phyloP scores from a whole-genome alignment of 345 rosid genomes.

The Eucalyptus regnans region DNA sequence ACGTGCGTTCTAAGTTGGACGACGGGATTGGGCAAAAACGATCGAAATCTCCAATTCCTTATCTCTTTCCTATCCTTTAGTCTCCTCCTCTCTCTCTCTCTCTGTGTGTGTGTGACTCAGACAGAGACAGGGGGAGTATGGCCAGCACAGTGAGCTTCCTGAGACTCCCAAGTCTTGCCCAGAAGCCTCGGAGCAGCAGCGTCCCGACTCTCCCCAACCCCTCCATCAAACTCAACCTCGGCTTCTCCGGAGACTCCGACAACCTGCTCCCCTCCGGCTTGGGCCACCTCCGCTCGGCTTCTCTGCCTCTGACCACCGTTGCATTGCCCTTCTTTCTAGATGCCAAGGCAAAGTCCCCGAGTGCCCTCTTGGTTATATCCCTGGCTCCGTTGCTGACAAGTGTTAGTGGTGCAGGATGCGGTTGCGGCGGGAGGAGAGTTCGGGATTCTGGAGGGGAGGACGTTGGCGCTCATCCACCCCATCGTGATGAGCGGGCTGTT shows the following conservation, averaged over 20 bases:
- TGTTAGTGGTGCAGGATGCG: slow-evolving; percentile 42
- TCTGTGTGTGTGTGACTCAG: not conserved
- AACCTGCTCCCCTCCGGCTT: slow-evolving; percentile 7
- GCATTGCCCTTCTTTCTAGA: slow-evolving; percentile 58
- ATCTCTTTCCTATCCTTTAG: not conserved
- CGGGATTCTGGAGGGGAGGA: slow-evolving; percentile 81
- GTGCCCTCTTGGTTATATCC: not conserved
- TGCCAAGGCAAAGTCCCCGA: slow-evolving; percentile 28
- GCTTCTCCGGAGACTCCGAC: not conserved
- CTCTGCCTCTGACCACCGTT: slow-evolving; percentile 45
- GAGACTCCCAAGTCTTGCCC: slow-evolving; percentile 19
- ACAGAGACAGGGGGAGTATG: slow-evolving; percentile 21
- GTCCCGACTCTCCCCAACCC: not conserved
- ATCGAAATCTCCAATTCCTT: not conserved
- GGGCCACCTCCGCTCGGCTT: slow-evolving; percentile 20
- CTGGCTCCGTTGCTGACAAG: not conserved
- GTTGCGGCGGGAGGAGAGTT: slow-evolving; percentile 65
- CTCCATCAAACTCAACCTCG: not conserved
- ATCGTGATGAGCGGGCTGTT: slow-evolving; percentile 58
- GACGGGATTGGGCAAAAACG: not conserved
- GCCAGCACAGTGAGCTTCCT: slow-evolving; percentile 62
- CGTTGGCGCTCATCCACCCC: slow-evolving; percentile 65
- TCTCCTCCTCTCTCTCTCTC: not conserved
- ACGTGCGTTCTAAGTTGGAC: not conserved
- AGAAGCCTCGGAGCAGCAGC: not conserved